Conservation (phyloP, 2,329 filamentous ascomycete species). For the Proliferodiscus dingleyae region DNA sequence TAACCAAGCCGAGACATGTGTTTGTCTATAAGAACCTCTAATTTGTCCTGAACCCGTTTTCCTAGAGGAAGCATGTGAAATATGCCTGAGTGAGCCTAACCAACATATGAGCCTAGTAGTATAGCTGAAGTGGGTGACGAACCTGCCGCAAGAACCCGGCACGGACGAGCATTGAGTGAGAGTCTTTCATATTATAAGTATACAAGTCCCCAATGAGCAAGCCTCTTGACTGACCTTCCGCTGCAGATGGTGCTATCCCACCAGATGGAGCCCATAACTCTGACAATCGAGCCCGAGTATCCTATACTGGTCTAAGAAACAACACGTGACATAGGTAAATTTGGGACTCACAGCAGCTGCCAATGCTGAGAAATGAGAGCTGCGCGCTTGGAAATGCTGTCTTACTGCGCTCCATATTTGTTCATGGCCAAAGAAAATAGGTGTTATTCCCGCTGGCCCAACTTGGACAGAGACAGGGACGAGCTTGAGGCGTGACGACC, state of each 20-base stretch:
- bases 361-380: not conserved
- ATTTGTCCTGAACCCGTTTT: slow-evolving; percentile 79
- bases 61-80: slow-evolving; percentile 91
- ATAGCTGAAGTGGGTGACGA: slow-evolving; percentile 17
- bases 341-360: not conserved
- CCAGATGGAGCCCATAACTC: slow-evolving; percentile 76
- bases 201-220: not conserved
- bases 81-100: slow-evolving; percentile 75
- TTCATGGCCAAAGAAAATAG: not conserved
- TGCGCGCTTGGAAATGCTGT: not conserved
- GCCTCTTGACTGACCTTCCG: slow-evolving; percentile 41
- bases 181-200: slow-evolving; percentile 44
- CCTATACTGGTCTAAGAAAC: slow-evolving; percentile 33
- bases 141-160: slow-evolving; percentile 73
- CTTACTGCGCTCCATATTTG: not conserved
- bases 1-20: slow-evolving; percentile 75
- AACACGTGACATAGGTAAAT: slow-evolving; percentile 5
- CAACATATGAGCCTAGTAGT: slow-evolving; percentile 1
- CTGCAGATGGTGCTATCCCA: slow-evolving; percentile 54
- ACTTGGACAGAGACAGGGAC: not conserved
- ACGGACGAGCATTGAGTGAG: slow-evolving; percentile 61
- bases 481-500: not conserved
- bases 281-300: slow-evolving; percentile 60
- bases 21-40: slow-evolving; percentile 79
- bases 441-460: not conserved